Base-by-base conservation (phyloP, 805 yeast species). In the Candida krabiensis region DNA sequence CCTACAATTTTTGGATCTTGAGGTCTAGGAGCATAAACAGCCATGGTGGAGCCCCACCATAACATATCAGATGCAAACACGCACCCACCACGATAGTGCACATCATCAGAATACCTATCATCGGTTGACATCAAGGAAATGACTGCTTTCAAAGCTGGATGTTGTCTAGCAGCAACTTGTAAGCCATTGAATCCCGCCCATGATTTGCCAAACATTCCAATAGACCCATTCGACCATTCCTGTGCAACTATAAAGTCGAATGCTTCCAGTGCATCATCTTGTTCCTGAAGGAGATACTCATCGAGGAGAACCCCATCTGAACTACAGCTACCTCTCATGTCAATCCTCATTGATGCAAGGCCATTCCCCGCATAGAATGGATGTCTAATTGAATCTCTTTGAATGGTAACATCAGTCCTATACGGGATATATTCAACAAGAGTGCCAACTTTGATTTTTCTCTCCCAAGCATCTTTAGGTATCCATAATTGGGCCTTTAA, bases 11-110 rank as follows among this genome's bases (percentile, higher is more conserved):
- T 44, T 3, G 73, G 73, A 50, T 70, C 75, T 37, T 68, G 74
- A 5, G 74, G 75, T 47, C 74, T 61, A 30, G 73, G 71, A 19
- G 63, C 65, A 39, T 69, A 70, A 4, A 61, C 63, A 19, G 61
- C 52, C 75, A 70, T 70, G 0, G 74, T 70, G 5, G 73, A 66
- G 1, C 71, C 75, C 75, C 75, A 70, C 74, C 75, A 70, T 12
- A 70, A 49, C 75, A 70, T 70, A 50, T 70, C 74, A 4, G 66
- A 57, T 1, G 72, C 74, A 30, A 70, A 40, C 11, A 69, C 30
- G 54, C 71, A 64, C 11, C 75, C 75, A 33, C 75, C 75, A 35
- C 74, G 58, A 40, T 70, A 70, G 44, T 70, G 75, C n/a, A 70
- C 75, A 47, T 70, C 75, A 49, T 70, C 75, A 3, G 71, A 47